Conservation (phyloP, 768 basidiomycete genomes). For the Russula sp. region DNA sequence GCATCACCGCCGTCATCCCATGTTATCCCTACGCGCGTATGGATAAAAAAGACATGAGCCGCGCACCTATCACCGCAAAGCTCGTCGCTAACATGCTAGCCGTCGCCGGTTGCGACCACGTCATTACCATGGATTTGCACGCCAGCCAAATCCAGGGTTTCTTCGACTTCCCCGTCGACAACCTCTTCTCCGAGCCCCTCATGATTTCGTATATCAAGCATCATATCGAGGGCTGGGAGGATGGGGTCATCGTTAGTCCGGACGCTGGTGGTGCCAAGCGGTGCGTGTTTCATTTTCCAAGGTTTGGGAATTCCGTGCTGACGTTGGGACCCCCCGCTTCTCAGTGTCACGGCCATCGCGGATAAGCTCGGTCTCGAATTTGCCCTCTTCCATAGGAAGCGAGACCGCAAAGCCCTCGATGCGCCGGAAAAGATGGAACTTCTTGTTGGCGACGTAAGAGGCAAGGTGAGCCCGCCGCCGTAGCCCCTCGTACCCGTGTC, state of each 20-base stretch:
- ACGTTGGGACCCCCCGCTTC: not conserved
- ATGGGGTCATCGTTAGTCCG: slow-evolving; percentile 90
- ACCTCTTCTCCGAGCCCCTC: slow-evolving; percentile 91
- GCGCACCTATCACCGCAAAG: slow-evolving; percentile 97
- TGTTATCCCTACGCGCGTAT: slow-evolving; percentile 96
- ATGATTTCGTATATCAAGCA: slow-evolving; percentile 92
- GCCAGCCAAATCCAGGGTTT: slow-evolving; percentile 98
- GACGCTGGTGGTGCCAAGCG: slow-evolving; percentile 99
- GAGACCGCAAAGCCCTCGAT: slow-evolving; percentile 58
- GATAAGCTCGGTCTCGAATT: slow-evolving; percentile 95
- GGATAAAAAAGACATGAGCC: slow-evolving; percentile 96
- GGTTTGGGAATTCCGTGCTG: not conserved
- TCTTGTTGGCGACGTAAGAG: slow-evolving; percentile 88
- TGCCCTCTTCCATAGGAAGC: slow-evolving; percentile 89
- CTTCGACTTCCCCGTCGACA: slow-evolving; percentile 98
- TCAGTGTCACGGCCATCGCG: slow-evolving; percentile 87
- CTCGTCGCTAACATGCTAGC: slow-evolving; percentile 97
- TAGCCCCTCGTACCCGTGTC: not conserved
- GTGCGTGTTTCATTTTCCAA: slow-evolving; percentile 40
- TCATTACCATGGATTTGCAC: slow-evolving; percentile 99
- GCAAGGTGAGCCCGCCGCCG: slow-evolving; percentile 53
- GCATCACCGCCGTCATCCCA: slow-evolving; percentile 96
- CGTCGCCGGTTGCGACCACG: slow-evolving; percentile 95
- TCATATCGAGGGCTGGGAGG: slow-evolving; percentile 77
- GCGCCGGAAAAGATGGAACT: slow-evolving; percentile 85